Conservation (phyloP, 805 yeast genomes). For the Candida takata region DNA sequence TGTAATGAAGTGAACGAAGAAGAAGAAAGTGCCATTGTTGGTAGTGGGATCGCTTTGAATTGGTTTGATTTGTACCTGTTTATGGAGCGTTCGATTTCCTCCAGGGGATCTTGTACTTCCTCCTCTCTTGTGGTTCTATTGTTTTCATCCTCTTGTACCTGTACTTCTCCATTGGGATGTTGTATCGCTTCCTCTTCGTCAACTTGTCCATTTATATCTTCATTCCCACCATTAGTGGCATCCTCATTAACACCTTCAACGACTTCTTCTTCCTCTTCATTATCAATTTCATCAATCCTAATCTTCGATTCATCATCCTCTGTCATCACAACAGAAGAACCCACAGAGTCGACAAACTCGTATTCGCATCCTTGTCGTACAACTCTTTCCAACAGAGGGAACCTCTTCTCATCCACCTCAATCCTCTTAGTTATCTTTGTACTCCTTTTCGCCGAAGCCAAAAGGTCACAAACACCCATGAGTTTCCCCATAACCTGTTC, state of each 20-base stretch:
- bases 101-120: conserved; percentile 1
- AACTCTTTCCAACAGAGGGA: conserved; percentile 8
- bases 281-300: neutral
- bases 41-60: conserved; percentile 1
- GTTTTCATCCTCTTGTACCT: neutral
- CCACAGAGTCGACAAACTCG: conserved; percentile 8
- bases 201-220: too few species aligned
- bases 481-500: conserved; percentile 10
- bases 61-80: conserved; percentile 1
- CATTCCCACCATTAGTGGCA: neutral
- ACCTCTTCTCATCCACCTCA: conserved; percentile 9
- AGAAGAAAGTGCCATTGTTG: conserved; percentile 1
- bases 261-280: neutral
- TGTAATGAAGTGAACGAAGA: conserved; percentile 1
- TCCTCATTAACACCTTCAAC: neutral
- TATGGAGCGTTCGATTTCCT: neutral
- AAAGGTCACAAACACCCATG: conserved; percentile 5
- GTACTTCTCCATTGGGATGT: neutral
- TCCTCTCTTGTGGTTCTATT: too few species aligned
- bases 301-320: neutral
- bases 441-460: too few species aligned
- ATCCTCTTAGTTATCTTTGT: too few species aligned
- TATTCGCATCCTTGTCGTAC: conserved; percentile 8
- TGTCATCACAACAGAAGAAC: neutral
- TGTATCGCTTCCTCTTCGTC: neutral